phyloP scores from a whole-genome alignment of 805 yeast genomes.

The Starmera caribaea region DNA sequence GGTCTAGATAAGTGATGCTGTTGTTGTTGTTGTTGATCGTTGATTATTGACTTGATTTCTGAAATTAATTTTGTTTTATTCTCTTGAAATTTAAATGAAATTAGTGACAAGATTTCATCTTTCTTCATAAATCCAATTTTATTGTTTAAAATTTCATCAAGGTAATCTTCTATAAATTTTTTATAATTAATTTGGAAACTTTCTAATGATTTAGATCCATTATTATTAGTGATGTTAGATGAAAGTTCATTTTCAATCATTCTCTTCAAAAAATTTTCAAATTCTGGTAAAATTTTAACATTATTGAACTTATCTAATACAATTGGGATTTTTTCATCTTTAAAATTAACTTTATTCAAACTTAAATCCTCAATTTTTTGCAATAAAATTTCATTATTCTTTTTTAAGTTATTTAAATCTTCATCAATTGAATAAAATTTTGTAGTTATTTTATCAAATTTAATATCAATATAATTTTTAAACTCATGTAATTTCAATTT shows the following conservation, averaged over 20 bases:
- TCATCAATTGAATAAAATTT: conserved; percentile 4
- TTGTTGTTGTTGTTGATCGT: neutral
- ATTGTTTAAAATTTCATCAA: conserved; percentile 7
- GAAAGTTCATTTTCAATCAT: conserved; percentile 3
- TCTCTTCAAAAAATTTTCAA: conserved; percentile 8
- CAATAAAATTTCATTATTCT: conserved; percentile 5
- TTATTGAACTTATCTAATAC: conserved; percentile 9
- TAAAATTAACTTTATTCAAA: conserved; percentile 3
- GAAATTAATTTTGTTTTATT: conserved; percentile 11
- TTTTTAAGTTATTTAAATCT: conserved; percentile 1
- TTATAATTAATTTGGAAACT: conserved; percentile 9
- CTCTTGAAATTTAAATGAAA: conserved; percentile 13
- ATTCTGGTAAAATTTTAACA: conserved; percentile 15
- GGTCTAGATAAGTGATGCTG: too few relatives aligned
- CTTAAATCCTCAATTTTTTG: conserved; percentile 5
- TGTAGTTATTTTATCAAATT: conserved; percentile 8
- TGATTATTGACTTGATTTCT: conserved; percentile 11
- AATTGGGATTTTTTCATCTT: conserved; percentile 9
- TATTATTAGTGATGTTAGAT: neutral
- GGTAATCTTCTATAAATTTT: conserved; percentile 8
- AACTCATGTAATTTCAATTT: conserved; percentile 11
- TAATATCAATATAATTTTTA: conserved; percentile 10
- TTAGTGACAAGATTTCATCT: conserved; percentile 13
- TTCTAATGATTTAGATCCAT: neutral
- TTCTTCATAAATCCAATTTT: conserved; percentile 13